phyloP scores from a whole-genome alignment of 1,284 basidiomycete species.

The Phellinidium pouzarii region DNA sequence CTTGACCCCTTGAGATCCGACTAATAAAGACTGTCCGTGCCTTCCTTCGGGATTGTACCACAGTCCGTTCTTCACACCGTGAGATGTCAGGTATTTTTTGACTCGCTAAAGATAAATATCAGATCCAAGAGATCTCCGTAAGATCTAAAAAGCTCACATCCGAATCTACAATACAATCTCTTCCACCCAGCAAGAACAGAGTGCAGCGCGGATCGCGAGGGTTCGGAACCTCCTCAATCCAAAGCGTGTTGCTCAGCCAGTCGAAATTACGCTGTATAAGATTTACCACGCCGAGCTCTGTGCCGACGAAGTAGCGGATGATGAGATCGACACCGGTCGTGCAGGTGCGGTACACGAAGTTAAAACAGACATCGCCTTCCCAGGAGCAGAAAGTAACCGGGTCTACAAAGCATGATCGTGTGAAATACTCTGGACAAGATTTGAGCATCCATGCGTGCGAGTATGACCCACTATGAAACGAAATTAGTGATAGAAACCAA shows the following conservation, averaged over 20 bases:
- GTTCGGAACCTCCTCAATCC: conserved; percentile 83
- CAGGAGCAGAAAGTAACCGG: conserved; percentile 85
- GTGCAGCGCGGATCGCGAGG: conserved; percentile 53
- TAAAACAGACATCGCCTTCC: conserved; percentile 88
- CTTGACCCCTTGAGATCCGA: conserved; percentile 46
- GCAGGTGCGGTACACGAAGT: conserved; percentile 72
- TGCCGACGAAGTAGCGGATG: conserved; percentile 81
- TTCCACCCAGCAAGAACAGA: conserved; percentile 71
- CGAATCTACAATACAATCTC: conserved; percentile 74
- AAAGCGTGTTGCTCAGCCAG: conserved; percentile 85
- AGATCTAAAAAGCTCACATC: conserved; percentile 36
- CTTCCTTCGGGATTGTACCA: conserved; percentile 62
- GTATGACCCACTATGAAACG: conserved; percentile 54
- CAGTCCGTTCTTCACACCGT: conserved; percentile 67
- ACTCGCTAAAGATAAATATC: conserved; percentile 45
- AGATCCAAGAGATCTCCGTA: neutral
- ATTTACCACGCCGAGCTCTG: conserved; percentile 81
- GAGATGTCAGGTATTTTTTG: conserved; percentile 64
- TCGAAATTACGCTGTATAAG: conserved; percentile 79
- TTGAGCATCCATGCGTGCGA: conserved; percentile 83
- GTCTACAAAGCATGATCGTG: conserved; percentile 81
- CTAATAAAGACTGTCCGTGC: conserved; percentile 68
- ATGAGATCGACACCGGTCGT: conserved; percentile 65
- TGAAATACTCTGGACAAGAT: conserved; percentile 58
- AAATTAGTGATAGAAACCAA: neutral